phyloP scores from a whole-genome alignment of 1,139 yeast species.

The Oligophagozyma castellii region DNA sequence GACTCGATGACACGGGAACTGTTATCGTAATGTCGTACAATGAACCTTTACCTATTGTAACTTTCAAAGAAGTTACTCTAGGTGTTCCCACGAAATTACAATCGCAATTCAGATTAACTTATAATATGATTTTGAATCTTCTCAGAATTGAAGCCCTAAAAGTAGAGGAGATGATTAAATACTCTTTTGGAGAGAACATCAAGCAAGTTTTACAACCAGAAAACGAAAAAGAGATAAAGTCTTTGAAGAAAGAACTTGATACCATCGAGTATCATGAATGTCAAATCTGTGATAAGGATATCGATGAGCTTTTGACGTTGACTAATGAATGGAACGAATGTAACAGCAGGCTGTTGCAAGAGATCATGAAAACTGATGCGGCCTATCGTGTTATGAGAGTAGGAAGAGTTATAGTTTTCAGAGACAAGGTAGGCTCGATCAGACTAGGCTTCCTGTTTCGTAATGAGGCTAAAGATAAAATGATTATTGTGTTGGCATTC shows the following conservation, averaged over 20 bases:
- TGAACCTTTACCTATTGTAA: slow-evolving; percentile 45
- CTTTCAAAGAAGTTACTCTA: slow-evolving; percentile 65
- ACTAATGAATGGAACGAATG: slow-evolving; percentile 33
- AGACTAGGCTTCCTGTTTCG: slow-evolving; percentile 44
- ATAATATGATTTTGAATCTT: slow-evolving; percentile 86
- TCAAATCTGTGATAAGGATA: slow-evolving; percentile 27
- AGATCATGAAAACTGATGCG: slow-evolving; percentile 33
- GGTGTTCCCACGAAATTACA: slow-evolving; percentile 83
- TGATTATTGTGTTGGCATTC: slow-evolving; percentile 18
- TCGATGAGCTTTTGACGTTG: slow-evolving; percentile 34
- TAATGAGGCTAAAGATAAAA: slow-evolving; percentile 28
- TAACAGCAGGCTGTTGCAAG: slow-evolving; percentile 35
- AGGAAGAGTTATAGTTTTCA: slow-evolving; percentile 52
- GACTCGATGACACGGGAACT: slow-evolving; percentile 84
- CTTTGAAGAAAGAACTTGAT: slow-evolving; percentile 36
- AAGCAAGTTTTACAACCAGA: slow-evolving; percentile 80
- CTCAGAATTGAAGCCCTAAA: slow-evolving; percentile 84
- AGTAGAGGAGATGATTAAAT: slow-evolving; percentile 95
- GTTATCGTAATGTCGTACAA: slow-evolving; percentile 87
- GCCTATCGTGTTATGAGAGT: slow-evolving; percentile 34
- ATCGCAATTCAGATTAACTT: slow-evolving; percentile 87
- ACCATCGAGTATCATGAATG: slow-evolving; percentile 28
- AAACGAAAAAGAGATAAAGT: slow-evolving; percentile 53
- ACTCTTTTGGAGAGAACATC: slow-evolving; percentile 85
- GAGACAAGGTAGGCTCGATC: slow-evolving; percentile 31